A percentile compares a stretch with the other conserved stretches of the same genome.
Evolutionary conservation across 192 early-diverging fungal species (phyloP).

Genomic region (Podila minutissima): DNA sequence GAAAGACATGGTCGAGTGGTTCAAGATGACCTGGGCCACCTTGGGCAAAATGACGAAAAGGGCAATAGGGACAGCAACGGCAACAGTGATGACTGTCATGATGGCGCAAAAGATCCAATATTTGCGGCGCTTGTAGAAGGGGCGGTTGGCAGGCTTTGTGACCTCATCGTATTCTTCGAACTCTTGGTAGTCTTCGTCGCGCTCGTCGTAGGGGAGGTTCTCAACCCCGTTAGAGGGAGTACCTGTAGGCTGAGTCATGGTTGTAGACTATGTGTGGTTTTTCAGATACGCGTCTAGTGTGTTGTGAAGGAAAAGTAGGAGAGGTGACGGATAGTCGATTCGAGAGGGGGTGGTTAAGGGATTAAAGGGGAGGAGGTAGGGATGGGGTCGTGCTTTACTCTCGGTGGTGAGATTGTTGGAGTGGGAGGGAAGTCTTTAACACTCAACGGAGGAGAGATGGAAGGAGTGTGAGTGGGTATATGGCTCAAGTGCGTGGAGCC

Average conservation of each 20-base stretch:
- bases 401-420: neutral
- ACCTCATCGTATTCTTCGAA: conserved; percentile 46
- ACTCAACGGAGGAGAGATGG: neutral
- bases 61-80: conserved; percentile 54
- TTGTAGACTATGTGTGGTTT: neutral
- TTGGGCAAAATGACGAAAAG: conserved; percentile 65
- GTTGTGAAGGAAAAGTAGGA: neutral
- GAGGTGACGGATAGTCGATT: neutral
- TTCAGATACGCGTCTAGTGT: neutral
- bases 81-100: conserved; percentile 54
- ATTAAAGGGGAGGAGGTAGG: neutral
- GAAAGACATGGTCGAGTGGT: conserved; percentile 53
- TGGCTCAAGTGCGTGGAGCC: neutral
- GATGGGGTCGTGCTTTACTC: neutral
- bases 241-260: conserved; percentile 11
- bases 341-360: neutral
- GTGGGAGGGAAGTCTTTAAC: conserved; percentile 2
- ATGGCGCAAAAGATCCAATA: conserved; percentile 62
- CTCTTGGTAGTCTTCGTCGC: conserved; percentile 34
- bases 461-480: neutral
- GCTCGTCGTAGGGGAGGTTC: conserved; percentile 39
- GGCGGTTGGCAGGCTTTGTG: conserved; percentile 14
- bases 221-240: conserved; percentile 21
- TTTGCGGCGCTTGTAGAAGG: conserved; percentile 58
- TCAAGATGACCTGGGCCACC: conserved; percentile 58